These are phyloP conservation scores for Zasmidium citrigriseum DNA, from an alignment of 2,329 filamentous ascomycete species.

Conservation along the genomic window DNA sequence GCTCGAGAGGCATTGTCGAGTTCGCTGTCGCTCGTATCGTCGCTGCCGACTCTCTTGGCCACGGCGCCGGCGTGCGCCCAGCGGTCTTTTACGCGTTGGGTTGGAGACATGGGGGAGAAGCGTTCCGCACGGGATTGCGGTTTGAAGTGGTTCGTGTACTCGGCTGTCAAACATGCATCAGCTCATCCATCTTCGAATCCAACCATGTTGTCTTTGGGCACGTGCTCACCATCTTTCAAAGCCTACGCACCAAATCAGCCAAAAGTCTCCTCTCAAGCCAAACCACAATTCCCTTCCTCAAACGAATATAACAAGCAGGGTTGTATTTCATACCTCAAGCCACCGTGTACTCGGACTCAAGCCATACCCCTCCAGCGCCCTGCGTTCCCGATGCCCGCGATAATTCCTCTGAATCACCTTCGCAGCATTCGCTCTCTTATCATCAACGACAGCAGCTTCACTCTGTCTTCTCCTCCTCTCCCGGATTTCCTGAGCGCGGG, in stretches of 20 bases:
- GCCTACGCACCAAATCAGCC: slow-evolving; percentile 27
- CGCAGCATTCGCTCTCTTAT: slow-evolving; percentile 28
- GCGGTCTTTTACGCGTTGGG: slow-evolving; percentile 55
- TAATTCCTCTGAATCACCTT: slow-evolving; percentile 61
- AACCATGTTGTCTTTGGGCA: not conserved
- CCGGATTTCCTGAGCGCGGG: slow-evolving; percentile 27
- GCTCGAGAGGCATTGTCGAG: slow-evolving; percentile 39
- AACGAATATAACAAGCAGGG: no score
- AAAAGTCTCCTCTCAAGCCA: slow-evolving; percentile 11
- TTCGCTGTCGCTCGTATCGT: slow-evolving; percentile 53
- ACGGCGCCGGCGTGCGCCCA: slow-evolving; percentile 76
- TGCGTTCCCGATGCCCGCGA: slow-evolving; percentile 71
- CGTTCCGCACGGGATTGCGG: slow-evolving; percentile 45
- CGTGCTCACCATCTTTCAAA: slow-evolving; percentile 35
- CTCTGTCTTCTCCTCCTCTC: slow-evolving; percentile 15
- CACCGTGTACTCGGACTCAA: slow-evolving; percentile 71
- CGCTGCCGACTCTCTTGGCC: slow-evolving; percentile 69
- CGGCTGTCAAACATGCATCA: slow-evolving; percentile 41
- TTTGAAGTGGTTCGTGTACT: slow-evolving; percentile 54
- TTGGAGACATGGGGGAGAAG: slow-evolving; percentile 16
- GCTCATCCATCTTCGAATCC: not conserved
- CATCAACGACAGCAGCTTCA: slow-evolving; percentile 5
- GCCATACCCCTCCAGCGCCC: slow-evolving; percentile 69
- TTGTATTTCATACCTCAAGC: slow-evolving; percentile 60
- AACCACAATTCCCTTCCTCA: no score